Base-by-base conservation (phyloP, 2,329 filamentous ascomycete genomes). In the Trichothecium roseum region DNA sequence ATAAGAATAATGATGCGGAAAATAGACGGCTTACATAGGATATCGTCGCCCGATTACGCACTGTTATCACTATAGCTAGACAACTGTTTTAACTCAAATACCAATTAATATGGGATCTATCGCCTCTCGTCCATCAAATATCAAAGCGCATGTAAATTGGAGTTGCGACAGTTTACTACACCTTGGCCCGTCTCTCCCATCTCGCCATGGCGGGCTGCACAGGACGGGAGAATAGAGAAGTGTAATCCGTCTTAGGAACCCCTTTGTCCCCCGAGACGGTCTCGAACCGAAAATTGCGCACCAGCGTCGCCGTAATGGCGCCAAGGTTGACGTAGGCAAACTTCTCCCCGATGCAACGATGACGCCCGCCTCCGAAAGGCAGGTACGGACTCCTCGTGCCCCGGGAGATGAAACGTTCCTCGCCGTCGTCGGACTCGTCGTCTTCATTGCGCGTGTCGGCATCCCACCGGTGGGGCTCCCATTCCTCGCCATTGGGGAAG, bases 291-390 rank as follows among this genome's bases (percentile, higher is more conserved):
- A 84, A 70, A 32, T 74, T 60, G 9, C 78, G 61, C 8, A 84
- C 68, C 40, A 84, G 54, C 0, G 68, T 74, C 1, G 69, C 68
- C 17, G 84, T 56, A 40, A 85, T 83, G 8, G 74, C 74, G 13
- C 69, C 67, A 29, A 85, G 52, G 49, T 85, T 81, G 30, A 81
- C 56, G 46, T 84, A 84, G 1, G 81, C 80, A 53, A 84, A 85
- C 51, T 83, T 80, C 60, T 85, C 81, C 14, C 81, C 81, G 39
- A 86, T 83, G 47, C 81, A 85, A 15, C 81, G 64, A 53, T 86
- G 81, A 30, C 81, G 64, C 1, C 81, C 81, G 0, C 78, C 81
- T 3, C 81, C 81, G 47, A 85, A 85, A 0, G 81, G 81, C 3
- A 84, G 60, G 49, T 84, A 58, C 3, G 52, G 54, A 20, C 56